Percentiles rank a stretch among this genome's conserved stretches.
phyloP scores from a whole-genome alignment of 2,329 filamentous ascomycete species.

The Pezicula carpinea region DNA sequence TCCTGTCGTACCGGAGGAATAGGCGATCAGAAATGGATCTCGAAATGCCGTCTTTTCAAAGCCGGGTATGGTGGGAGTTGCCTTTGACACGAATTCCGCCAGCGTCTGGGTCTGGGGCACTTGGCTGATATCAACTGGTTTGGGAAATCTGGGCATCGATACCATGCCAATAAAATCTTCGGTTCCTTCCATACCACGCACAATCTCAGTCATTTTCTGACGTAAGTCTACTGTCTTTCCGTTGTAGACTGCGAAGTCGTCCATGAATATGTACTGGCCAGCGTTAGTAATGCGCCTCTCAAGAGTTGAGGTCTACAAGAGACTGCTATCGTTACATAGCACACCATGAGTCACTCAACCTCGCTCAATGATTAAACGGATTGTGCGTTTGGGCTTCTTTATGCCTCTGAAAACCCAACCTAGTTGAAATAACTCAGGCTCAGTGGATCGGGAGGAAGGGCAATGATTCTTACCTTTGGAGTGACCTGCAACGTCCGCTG shows the following conservation, averaged over 20 bases:
- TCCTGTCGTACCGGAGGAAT: slow-evolving; percentile 76
- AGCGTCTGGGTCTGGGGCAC: slow-evolving; percentile 38
- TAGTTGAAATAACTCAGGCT: not conserved
- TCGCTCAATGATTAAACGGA: too few species aligned
- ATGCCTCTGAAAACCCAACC: too few species aligned
- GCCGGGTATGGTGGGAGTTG: slow-evolving; percentile 9
- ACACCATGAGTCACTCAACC: too few species aligned
- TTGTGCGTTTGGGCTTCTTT: not conserved
- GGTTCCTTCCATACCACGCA: slow-evolving; percentile 56
- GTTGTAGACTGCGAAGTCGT: slow-evolving; percentile 76
- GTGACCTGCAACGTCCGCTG: slow-evolving; percentile 71
- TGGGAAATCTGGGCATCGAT: slow-evolving; percentile 60
- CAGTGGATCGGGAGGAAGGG: not conserved
- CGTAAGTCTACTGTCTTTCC: slow-evolving; percentile 69
- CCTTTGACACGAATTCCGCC: slow-evolving; percentile 37
- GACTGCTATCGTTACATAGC: too few species aligned
- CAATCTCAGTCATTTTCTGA: slow-evolving; percentile 63
- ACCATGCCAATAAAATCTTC: slow-evolving; percentile 59
- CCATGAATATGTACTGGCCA: slow-evolving; percentile 68
- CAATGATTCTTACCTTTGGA: slow-evolving; percentile 48
- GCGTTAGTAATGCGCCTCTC: slow-evolving; percentile 3
- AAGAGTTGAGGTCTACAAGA: not conserved
- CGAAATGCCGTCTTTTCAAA: slow-evolving; percentile 33
- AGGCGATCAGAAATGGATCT: slow-evolving; percentile 74
- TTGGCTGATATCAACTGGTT: slow-evolving; percentile 51